Conservation (phyloP, 495 filamentous ascomycete genomes). For the Collariella sp. region DNA sequence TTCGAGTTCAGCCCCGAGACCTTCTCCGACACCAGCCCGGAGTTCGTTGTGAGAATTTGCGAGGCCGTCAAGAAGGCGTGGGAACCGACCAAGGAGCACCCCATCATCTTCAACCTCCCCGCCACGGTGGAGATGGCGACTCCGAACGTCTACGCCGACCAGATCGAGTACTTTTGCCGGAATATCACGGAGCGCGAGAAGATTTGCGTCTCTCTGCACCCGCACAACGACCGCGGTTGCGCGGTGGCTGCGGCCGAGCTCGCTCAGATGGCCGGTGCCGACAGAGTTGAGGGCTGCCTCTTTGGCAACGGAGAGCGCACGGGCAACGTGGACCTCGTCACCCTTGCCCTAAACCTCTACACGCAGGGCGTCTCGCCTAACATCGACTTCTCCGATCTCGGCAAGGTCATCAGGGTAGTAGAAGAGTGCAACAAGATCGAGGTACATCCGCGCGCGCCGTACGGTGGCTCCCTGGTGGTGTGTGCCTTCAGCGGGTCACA, state of each 20-base stretch:
- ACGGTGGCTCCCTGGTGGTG: conserved; percentile 81
- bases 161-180: conserved; percentile 91
- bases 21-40: conserved; percentile 83
- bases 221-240: conserved; percentile 92
- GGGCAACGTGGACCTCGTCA: conserved; percentile 94
- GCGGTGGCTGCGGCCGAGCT: conserved; percentile 77
- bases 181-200: conserved; percentile 74
- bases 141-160: conserved; percentile 93
- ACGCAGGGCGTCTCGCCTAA: conserved; percentile 86
- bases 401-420: conserved; percentile 77
- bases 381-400: conserved; percentile 89
- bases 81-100: conserved; percentile 71
- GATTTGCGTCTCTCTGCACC: conserved; percentile 77
- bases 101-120: conserved; percentile 95
- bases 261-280: conserved; percentile 94
- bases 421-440: conserved; percentile 93
- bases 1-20: conserved; percentile 97
- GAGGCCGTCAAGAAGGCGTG: conserved; percentile 95
- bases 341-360: conserved; percentile 89
- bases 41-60: conserved; percentile 77
- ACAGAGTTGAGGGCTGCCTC: conserved; percentile 88
- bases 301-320: conserved; percentile 96
- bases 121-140: conserved; percentile 95
- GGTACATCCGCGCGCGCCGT: conserved; percentile 79
- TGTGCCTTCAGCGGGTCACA: conserved; percentile 87